Evolutionary conservation across 257 asterid species (phyloP).

Genomic region (Lycium barbarum): DNA sequence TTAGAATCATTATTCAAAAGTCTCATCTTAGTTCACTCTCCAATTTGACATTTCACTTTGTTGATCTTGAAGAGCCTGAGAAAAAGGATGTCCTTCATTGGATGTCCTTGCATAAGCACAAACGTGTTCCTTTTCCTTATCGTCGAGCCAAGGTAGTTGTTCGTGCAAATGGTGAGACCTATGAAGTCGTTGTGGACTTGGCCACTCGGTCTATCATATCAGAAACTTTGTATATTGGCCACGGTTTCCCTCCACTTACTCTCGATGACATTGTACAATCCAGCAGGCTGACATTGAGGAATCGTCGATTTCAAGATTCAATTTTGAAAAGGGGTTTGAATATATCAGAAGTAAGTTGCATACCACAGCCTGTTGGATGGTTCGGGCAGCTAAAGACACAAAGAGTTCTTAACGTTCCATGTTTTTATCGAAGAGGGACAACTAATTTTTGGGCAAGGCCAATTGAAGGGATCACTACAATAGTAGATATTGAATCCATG

Average conservation of each 20-base stretch:
- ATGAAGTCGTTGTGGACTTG: constrained; percentile 59
- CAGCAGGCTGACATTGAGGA: constrained; percentile 44
- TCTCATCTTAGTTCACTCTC: constrained; percentile 43
- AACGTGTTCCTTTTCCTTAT: constrained; percentile 35
- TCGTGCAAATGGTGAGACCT: constrained; percentile 51
- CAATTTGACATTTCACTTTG: constrained; percentile 61
- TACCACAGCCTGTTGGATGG: constrained; percentile 74
- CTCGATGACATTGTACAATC: constrained; percentile 55
- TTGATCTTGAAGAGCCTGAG: constrained; percentile 71
- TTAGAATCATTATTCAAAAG: constrained; percentile 49
- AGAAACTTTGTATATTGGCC: constrained; percentile 49
- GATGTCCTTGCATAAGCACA: constrained; percentile 38
- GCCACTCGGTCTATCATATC: constrained; percentile 41
- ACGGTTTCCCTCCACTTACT: constrained; percentile 70
- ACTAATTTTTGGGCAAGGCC: constrained; percentile 78
- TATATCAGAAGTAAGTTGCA: constrained; percentile 63
- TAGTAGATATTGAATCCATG: constrained; percentile 56
- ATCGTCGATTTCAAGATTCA: constrained; percentile 58
- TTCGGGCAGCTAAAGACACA: constrained; percentile 59
- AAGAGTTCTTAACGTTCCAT: constrained; percentile 56
- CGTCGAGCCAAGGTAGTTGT: constrained; percentile 62
- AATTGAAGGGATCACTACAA: constrained; percentile 56
- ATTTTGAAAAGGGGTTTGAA: constrained; percentile 61
- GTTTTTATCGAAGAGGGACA: constrained; percentile 66
- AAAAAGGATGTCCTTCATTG: constrained; percentile 61